phyloP scores from a whole-genome alignment of 2,329 filamentous ascomycete species.

The Nectriaceae sp. region DNA sequence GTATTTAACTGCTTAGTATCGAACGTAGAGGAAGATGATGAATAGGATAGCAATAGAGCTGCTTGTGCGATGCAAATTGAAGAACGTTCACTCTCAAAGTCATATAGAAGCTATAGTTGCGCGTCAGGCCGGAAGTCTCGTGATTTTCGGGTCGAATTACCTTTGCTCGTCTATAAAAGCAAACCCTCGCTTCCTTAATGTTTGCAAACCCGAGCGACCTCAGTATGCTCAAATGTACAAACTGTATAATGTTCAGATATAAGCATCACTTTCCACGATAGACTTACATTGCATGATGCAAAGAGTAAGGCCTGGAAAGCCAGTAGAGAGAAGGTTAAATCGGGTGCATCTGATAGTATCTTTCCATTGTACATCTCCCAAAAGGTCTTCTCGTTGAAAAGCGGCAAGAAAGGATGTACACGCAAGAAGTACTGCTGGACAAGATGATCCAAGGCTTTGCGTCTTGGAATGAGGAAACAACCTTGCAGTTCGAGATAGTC shows the following conservation, averaged over 20 bases:
- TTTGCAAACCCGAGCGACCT: constrained; percentile 1
- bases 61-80: constrained; percentile 42
- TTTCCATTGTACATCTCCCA: not conserved
- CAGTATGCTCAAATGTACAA: not conserved
- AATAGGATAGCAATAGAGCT: constrained; percentile 41
- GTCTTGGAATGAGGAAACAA: not conserved
- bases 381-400: not conserved
- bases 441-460: not conserved
- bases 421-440: not conserved
- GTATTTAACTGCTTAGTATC: constrained; percentile 3
- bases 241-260: not conserved
- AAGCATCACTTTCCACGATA: not conserved
- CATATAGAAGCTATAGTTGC: constrained; percentile 38
- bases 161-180: constrained; percentile 4
- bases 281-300: not conserved
- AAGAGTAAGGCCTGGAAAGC: constrained; percentile 5
- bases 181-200: not conserved
- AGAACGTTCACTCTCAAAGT: constrained; percentile 45
- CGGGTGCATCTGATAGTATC: not conserved
- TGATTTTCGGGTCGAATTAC: not conserved
- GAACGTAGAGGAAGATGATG: not conserved
- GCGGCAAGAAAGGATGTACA: not conserved
- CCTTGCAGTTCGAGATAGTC: not conserved
- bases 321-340: not conserved
- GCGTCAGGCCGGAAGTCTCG: not conserved